Evolutionary conservation across 805 yeast genomes (phyloP).

Genomic region (Yarrowia bubula): DNA sequence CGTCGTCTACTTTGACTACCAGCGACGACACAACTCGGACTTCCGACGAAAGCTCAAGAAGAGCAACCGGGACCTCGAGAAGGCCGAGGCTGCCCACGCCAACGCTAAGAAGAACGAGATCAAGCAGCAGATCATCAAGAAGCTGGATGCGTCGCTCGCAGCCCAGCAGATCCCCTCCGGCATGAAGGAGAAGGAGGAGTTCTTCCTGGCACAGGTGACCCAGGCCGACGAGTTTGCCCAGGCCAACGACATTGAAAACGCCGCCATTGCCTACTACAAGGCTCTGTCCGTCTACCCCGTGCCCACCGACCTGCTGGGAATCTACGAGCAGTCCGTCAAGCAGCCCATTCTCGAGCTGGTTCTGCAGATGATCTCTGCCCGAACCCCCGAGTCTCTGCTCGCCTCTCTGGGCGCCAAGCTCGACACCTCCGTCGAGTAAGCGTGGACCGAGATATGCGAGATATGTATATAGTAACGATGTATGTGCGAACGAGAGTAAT

Average conservation of each 20-base stretch:
- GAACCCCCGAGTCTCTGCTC: constrained; percentile 77
- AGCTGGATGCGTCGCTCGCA: constrained; percentile 61
- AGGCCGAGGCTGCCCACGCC: constrained; percentile 54
- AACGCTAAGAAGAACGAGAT: constrained; percentile 56
- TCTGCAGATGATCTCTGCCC: constrained; percentile 83
- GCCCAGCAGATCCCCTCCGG: constrained; percentile 75
- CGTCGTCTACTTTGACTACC: constrained; percentile 86
- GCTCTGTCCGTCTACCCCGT: constrained; percentile 91
- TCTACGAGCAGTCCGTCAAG: constrained; percentile 86
- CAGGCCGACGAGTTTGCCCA: constrained; percentile 78
- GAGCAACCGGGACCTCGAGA: constrained; percentile 59
- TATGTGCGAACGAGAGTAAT: too few species aligned
- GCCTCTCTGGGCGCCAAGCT: constrained; percentile 52
- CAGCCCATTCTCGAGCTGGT: constrained; percentile 77
- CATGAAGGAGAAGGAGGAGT: constrained; percentile 64
- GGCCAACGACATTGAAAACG: constrained; percentile 59
- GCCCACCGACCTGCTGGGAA: constrained; percentile 86
- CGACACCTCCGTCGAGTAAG: constrained; percentile 34
- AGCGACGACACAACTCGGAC: constrained; percentile 75
- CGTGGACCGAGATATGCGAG: background rate
- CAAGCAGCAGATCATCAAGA: constrained; percentile 57
- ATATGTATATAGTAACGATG: constrained; percentile 7
- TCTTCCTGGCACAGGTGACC: constrained; percentile 80
- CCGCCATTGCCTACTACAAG: constrained; percentile 90
- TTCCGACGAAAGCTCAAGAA: constrained; percentile 77